Conservation (phyloP, 1,284 basidiomycete genomes). For the Heterobasidion irregulare region DNA sequence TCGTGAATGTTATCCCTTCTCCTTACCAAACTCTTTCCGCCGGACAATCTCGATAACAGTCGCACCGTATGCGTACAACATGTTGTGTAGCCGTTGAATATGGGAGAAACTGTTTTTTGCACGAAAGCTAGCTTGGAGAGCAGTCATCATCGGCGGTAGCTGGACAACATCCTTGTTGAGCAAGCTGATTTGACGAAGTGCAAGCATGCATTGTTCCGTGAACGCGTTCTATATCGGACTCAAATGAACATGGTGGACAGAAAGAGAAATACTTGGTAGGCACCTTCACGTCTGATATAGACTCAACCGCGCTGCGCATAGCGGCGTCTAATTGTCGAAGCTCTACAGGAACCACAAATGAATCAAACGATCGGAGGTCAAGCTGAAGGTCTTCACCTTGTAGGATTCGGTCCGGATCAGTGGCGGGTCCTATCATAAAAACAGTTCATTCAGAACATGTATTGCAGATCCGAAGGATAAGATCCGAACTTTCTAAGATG, state of each 20-base stretch:
- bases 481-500: conserved; percentile 42
- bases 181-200: conserved; percentile 62
- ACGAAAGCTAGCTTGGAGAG: conserved; percentile 63
- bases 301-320: conserved; percentile 50
- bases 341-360: not conserved
- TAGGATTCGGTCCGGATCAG: not conserved
- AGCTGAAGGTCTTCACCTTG: not conserved
- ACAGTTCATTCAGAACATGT: not conserved
- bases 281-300: conserved; percentile 50
- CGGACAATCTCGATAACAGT: conserved; percentile 89
- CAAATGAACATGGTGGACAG: conserved; percentile 1
- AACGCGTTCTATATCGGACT: conserved; percentile 56
- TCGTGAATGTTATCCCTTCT: not conserved
- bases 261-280: conserved; percentile 16
- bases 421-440: not conserved
- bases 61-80: conserved; percentile 90
- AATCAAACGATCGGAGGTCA: not conserved
- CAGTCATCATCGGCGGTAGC: conserved; percentile 51
- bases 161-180: conserved; percentile 73
- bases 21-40: conserved; percentile 78
- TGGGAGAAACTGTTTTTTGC: conserved; percentile 83
- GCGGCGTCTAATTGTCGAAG: conserved; percentile 45
- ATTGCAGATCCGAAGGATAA: not conserved
- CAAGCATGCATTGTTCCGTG: conserved; percentile 60
- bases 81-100: conserved; percentile 80